Base-by-base conservation (phyloP, 768 basidiomycete species). In the Boletus speciosus region DNA sequence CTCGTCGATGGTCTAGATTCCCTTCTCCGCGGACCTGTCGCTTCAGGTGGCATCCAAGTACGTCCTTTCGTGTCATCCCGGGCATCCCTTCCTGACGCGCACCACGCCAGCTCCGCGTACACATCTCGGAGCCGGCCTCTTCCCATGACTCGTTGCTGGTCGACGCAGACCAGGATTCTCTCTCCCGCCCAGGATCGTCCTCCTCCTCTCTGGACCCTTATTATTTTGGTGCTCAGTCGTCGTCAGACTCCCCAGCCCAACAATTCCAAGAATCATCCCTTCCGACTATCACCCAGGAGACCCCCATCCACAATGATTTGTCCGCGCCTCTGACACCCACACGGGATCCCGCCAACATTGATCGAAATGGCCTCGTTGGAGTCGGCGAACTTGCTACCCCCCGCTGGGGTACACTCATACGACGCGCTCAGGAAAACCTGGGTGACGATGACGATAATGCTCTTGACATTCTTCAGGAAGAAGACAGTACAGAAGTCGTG, bases 371-470 rank as follows among this genome's bases (percentile, higher is more conserved):
- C 36, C 83, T 98, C 38, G 84, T 98, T 49, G 97, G 97, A 25
- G 90, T 98, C 6, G 97, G 97, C 36, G 97, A 99, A 72, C 82
- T 98, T 32, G 77, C 93, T 19, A 99, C 97, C n/a, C 97, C 97
- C 45, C 82, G 94, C 56, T 99, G 94, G 95, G 80, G 81, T 55
- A 81, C 81, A 65, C 78, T 79, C 45, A 71, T 74, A 35, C 69
- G 71, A 60, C 78, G 69, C 49, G 61, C 68, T 51, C 76, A 70
- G 49, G 61, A 61, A 31, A 46, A 63, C n/a, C 68, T 73, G 21
- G 39, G 27, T 27, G 79, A 79, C 54, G 78, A 79, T 37, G 72
- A 79, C 5, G 69, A 76, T 29, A 56, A 72, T 5, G 62, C 74
- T 23, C 72, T 73, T 16, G 50, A 59, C 42, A 19, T 68, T 35